These are phyloP conservation scores for Clarkia xantiana DNA, from an alignment of 345 rosid genomes.

Conservation along the genomic window DNA sequence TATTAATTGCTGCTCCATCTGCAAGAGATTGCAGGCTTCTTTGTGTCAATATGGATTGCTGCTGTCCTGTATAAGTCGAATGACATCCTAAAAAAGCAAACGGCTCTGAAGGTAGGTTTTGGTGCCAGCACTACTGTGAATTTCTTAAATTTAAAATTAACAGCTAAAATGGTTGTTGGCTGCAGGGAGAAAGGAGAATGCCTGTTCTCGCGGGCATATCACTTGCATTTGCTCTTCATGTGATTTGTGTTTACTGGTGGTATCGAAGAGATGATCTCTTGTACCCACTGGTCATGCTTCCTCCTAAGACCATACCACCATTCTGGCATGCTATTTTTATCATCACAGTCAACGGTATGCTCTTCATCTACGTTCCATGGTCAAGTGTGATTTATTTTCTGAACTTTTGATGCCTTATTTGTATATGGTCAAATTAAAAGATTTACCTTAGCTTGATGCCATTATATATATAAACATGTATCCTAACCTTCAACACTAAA, in stretches of 20 bases:
- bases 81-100: conserved; percentile 87
- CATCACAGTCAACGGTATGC: conserved; percentile 85
- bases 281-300: conserved; percentile 85
- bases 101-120: conserved; percentile 67
- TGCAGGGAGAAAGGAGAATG: conserved; percentile 95
- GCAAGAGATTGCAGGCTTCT: conserved; percentile 57
- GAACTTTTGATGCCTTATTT: not conserved
- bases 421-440: not conserved
- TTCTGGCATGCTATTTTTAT: conserved; percentile 97
- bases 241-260: conserved; percentile 93
- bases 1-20: conserved; percentile 13
- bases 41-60: conserved; percentile 94
- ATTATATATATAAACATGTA: too few relatives aligned
- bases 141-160: conserved; percentile 4
- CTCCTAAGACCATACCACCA: conserved; percentile 92
- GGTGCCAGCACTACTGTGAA: too few relatives aligned
- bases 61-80: conserved; percentile 97
- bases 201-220: conserved; percentile 63
- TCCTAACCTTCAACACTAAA: too few relatives aligned
- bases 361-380: conserved; percentile 10
- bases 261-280: conserved; percentile 76
- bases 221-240: conserved; percentile 54
- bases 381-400: conserved; percentile 2
- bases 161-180: conserved; percentile 14
- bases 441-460: too few relatives aligned